Base-by-base conservation (phyloP, 2,329 filamentous ascomycete species). In the Tolypocladium pustulatum region DNA sequence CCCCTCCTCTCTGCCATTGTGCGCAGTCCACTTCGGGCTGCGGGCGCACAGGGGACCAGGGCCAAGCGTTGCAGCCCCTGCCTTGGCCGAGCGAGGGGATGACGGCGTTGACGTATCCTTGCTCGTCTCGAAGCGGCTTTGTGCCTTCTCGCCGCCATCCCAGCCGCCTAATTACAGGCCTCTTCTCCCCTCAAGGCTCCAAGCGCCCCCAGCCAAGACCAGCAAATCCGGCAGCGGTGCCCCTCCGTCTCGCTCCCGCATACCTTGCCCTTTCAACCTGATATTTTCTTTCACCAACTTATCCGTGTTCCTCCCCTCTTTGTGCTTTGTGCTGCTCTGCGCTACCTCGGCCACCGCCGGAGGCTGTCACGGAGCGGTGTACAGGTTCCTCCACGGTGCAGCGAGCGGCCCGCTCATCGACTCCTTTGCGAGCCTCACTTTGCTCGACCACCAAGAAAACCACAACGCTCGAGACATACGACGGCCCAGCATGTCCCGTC, bases 401-500 rank as follows among this genome's bases (percentile, higher is more conserved):
- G 34, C 41, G 10, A 10, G 25, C 34, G 46, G 46, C 57, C 53
- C 53, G 40, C 25, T 40, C 53, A 30, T 53, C 46, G 30, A 15
- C 56, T 22, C 22, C 43, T n/a, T 40, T 17, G 32, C 30, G 17
- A 46, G 30, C 30, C 41, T 55, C 34, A 12, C 56, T 40, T 41
- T 13, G 6, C 7, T 13, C 12, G 37, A 13, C 25, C 15, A 20
- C 27, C 17, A 4, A 22, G 2, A 7, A 9, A 34, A 22, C 9
- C 12, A 22, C 49, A 17, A 51, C 54, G 54, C 36, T 46, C 22
- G 36, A 34, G 34, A 40, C 37, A 34, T 6, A 22, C n/a, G 32
- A 46, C 25, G n/a, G 38, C 37, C 59, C 58, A 57, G 20, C 60
- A 65, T 65, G 63, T 60, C 63, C 27, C 63, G 61, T 46, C 63